phyloP scores from a whole-genome alignment of 331 rosid genomes.

The Acacia concinna region DNA sequence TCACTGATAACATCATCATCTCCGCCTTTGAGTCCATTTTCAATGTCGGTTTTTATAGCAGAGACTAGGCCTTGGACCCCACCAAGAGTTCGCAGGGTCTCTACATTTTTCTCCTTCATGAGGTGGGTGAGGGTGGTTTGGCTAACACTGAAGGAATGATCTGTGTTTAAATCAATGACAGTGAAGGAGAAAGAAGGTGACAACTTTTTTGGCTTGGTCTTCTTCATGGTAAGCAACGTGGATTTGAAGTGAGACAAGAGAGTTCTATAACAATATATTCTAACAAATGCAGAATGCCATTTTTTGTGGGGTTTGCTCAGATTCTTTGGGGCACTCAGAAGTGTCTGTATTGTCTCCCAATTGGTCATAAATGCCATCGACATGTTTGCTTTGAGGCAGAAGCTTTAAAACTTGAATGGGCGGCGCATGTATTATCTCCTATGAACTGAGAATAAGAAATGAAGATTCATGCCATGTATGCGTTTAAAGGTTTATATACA shows the following conservation, averaged over 20 bases:
- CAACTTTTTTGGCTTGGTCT: background rate
- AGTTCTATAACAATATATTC: background rate
- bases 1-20: background rate
- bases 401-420: no score
- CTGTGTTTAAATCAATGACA: background rate
- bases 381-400: background rate
- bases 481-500: no score
- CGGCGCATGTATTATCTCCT: no score
- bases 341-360: background rate
- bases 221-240: background rate
- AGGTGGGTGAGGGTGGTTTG: background rate
- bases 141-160: background rate
- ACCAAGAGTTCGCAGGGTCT: constrained; percentile 12
- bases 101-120: background rate
- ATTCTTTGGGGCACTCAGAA: background rate
- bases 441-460: no score
- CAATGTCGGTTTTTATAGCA: constrained; percentile 21
- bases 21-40: constrained; percentile 20
- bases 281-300: background rate
- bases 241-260: background rate
- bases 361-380: background rate
- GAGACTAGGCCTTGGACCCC: constrained; percentile 21
- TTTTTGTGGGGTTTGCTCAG: background rate
- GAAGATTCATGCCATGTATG: no score
- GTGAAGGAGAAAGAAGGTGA: background rate